Evolutionary conservation across 768 basidiomycete species (phyloP), one percentile per base, ranked within the genome.

Genomic region (Tylopilus sp.): DNA sequence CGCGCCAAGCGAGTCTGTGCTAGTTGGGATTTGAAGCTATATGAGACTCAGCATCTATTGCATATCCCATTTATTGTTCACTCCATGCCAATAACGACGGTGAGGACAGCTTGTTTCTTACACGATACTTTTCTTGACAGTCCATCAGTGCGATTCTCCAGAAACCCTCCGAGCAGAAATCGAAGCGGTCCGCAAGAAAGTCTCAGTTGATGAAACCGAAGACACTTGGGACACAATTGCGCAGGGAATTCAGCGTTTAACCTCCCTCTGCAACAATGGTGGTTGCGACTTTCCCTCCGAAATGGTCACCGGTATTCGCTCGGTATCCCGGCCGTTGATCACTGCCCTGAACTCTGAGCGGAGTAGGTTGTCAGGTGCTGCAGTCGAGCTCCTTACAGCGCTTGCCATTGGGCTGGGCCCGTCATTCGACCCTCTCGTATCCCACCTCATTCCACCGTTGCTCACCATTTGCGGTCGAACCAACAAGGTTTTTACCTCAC

Each of bases 211-310:
- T 30, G 90, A 92, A 66, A 81, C 86, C 3, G 90, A 92, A 64
- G 88, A 92, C 25, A 81, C 81, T 13, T 92, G 90, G 90, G 86
- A 90, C 50, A 73, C 67, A 17, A 86, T 91, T 42, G 66, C 77
- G 3, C 72, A 77, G 31, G 75, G 75, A 4, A 61, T 89, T 44
- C 49, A 60, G 20, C 64, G 71, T 13, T 65, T 91, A 20, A 73
- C 73, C 2, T 64, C 68, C 6, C 64, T 85, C 6, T 80, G 75
- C 55, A 74, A 75, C 31, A 75, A 79, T 46, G 80, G 79, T 21
- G 82, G 73, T 17, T 76, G 73, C 57, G 77, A 81, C 30, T 74
- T 73, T 43, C 73, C 81, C 12, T 51, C 71, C 4, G 79, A 83
- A 40, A 68, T 88, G 40, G 72, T 81, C 20, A 57, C 73, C 15